Evolutionary conservation across 768 basidiomycete genomes (phyloP), one percentile per base, ranked within the genome.

Genomic region (Suillus hirtellus): DNA sequence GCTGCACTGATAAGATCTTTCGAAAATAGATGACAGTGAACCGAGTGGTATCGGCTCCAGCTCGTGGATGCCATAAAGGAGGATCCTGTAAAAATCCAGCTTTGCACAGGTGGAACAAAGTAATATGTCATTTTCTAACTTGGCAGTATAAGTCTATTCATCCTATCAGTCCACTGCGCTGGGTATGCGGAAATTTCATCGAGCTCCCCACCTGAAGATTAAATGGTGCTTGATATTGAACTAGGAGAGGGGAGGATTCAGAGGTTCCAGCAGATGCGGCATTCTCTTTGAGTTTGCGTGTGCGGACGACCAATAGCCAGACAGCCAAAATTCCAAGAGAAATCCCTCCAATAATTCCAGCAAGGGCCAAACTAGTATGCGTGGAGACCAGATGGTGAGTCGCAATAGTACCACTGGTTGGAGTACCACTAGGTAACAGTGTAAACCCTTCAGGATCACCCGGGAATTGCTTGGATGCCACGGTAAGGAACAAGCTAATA

Each of bases 61-160:
- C 15, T 46, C 38, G 11, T 21, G 60, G 37, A 62, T 21, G 7
- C 63, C 47, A 50, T 63, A 49, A 31, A 46, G 60, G 34, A 63
- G 9, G 12, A 63, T 61, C 44, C 35, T 61, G 34, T 40, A 42
- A 40, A 63, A 60, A 62, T 62, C 24, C 19, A 63, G 21, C 15
- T 46, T n/a, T 43, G 62, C 62, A 49, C 63, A 63, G 10, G 31
- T 12, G 17, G 60, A 24, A 40, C 63, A 63, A 31, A 61, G 46
- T 60, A 53, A 19, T 35, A n/a, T 4, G 52, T 53, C 31, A 4
- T 35, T 53, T 19, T 35, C 19, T n/a, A 53, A 35, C 34, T 5
- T 6, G 19, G 11, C 52, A 35, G 52, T 35, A 53, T 11, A 19
- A n/a, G 31, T 53, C 52, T 53, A 34, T 34, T 35, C 31, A 34